Evolutionary conservation across 2,329 filamentous ascomycete genomes (phyloP).

Genomic region (Phialophora expanda): DNA sequence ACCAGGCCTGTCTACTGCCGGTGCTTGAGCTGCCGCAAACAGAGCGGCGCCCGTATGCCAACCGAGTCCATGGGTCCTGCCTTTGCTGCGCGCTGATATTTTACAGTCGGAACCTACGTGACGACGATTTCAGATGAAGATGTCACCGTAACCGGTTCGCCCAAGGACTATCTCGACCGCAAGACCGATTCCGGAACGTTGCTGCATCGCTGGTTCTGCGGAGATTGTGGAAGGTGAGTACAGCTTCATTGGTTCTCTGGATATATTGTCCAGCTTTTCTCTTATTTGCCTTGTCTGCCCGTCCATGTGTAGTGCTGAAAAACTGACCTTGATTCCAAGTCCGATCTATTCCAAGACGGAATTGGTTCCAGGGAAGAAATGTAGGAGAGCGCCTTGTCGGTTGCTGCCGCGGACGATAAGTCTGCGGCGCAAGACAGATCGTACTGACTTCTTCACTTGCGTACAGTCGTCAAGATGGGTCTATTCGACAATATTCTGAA

Average conservation of each 20-base stretch:
- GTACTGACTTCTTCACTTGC: slow-evolving; percentile 2
- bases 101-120: slow-evolving; percentile 22
- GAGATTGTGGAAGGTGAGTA: slow-evolving; percentile 28
- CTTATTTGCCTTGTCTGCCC: background rate
- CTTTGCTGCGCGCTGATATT: slow-evolving; percentile 1
- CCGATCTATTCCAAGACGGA: slow-evolving; percentile 18
- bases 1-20: slow-evolving; percentile 19
- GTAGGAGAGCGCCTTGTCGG: background rate
- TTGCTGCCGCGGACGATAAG: background rate
- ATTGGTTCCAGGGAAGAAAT: slow-evolving; percentile 14
- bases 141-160: slow-evolving; percentile 22
- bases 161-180: slow-evolving; percentile 26
- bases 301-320: background rate
- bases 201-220: slow-evolving; percentile 28
- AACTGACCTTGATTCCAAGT: slow-evolving; percentile 2
- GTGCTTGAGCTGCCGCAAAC: slow-evolving; percentile 24
- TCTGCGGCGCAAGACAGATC: background rate
- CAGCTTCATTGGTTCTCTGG: background rate
- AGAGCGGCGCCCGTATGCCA: slow-evolving; percentile 25
- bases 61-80: background rate
- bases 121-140: slow-evolving; percentile 18
- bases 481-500: slow-evolving; percentile 27
- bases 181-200: slow-evolving; percentile 26
- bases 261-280: background rate
- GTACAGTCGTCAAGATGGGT: slow-evolving; percentile 29